Percentiles rank a stretch among this genome's conserved stretches.
phyloP scores from a whole-genome alignment of 2,329 filamentous ascomycete genomes.

The Fusarium avenaceum region DNA sequence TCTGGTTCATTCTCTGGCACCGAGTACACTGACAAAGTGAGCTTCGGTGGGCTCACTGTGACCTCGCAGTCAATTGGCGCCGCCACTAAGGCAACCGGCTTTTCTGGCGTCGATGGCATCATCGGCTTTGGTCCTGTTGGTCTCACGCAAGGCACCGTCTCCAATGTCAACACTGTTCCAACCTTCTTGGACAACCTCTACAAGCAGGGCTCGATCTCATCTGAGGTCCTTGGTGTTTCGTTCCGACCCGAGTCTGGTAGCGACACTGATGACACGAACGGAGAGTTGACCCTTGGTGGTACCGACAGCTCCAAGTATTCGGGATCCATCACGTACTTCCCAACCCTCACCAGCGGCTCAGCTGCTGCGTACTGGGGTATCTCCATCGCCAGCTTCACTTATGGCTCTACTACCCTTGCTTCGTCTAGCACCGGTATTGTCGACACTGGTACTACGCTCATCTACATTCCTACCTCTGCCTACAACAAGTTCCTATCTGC shows the following conservation, averaged over 20 bases:
- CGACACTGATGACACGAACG: background rate
- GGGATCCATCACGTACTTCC: background rate
- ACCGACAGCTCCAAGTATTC: slow-evolving; percentile 1
- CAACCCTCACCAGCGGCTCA: background rate
- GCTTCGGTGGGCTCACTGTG: too few species aligned
- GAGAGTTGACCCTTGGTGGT: slow-evolving; percentile 12
- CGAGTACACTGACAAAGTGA: too few species aligned
- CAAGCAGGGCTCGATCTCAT: background rate
- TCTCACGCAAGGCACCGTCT: too few species aligned
- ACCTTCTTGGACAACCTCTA: too few species aligned
- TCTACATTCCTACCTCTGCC: slow-evolving; percentile 1
- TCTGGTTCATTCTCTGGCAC: too few species aligned
- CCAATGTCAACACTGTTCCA: too few species aligned
- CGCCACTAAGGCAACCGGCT: too few species aligned
- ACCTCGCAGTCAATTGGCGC: too few species aligned
- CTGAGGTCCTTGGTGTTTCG: background rate
- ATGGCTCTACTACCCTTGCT: background rate
- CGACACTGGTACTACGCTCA: slow-evolving; percentile 9
- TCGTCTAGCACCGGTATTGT: background rate
- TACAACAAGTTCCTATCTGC: too few species aligned
- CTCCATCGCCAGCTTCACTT: background rate
- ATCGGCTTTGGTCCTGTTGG: too few species aligned
- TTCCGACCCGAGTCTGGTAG: slow-evolving; percentile 1
- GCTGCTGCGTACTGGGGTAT: slow-evolving; percentile 1
- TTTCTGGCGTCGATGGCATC: too few species aligned